Evolutionary conservation across 1,139 yeast genomes (phyloP), one percentile per base, ranked within the genome.

Genomic region (Magnusiomyces suaveolens): DNA sequence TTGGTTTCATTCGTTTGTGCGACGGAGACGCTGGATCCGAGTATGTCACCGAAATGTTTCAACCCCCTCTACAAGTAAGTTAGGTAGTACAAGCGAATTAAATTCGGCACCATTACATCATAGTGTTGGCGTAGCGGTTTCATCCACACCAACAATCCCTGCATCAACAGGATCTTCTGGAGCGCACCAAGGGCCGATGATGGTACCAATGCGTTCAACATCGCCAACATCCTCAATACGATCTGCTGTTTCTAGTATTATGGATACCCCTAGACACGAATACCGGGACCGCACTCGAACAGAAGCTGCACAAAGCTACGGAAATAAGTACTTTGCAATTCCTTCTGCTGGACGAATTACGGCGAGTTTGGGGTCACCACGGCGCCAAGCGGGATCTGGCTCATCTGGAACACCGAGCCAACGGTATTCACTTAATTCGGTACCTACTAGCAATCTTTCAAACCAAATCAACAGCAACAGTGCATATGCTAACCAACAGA

Each of bases 21-120:
- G 77, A 16, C 64, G 70, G 51, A 62, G 77, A 12, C 58, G 64
- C 6, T 74, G 77, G 77, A 64, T 69, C 49, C 66, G 77, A 26
- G 63, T 73, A 47, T 60, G 75, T 18, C 55, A 50, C 23, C 43
- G 47, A 16, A 43, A 16, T 4, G 38, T 38, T 6, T n/a, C 25
- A 18, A 24, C 41, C 6, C 12, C 10, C 20, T 43, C 8, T 12
- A 24, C n/a, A 41, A 23, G 20, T 3, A 41, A 29, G 36, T 6
- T 29, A 14, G 20, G 32, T 14, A 24, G 23, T n/a, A 41, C 21
- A 3, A n/a, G 46, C 24, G 21, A 41, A 41, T 4, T 20, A 3
- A 38, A 3, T 12, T 24, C 46, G 21, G 36, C 23, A 25, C 10
- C 21, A 12, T 39, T 14, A 4, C 18, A 20, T 29, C 10, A 32